Conservation (phyloP, 768 basidiomycete species). For the Termitomyces sp. region DNA sequence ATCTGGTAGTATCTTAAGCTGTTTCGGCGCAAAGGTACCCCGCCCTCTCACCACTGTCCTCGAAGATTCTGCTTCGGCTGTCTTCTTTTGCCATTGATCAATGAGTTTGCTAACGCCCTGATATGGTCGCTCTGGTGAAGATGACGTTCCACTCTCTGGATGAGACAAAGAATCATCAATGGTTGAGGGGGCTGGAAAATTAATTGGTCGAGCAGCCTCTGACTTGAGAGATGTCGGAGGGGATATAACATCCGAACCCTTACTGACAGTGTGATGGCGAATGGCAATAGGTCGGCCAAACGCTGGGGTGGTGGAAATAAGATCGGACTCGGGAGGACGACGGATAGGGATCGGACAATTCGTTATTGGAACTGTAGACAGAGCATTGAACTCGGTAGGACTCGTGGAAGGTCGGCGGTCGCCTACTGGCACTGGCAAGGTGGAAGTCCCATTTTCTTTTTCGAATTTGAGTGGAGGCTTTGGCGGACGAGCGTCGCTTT, state of each 20-base stretch:
- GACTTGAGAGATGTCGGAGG: slow-evolving; percentile 25
- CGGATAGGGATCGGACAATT: slow-evolving; percentile 1
- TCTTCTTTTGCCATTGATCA: slow-evolving; percentile 84
- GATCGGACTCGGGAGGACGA: not conserved
- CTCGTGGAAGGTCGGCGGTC: slow-evolving; percentile 8
- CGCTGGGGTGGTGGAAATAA: not conserved
- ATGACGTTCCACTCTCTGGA: slow-evolving; percentile 32
- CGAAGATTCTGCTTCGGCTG: slow-evolving; percentile 48
- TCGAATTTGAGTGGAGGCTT: slow-evolving; percentile 1
- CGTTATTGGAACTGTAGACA: slow-evolving; percentile 1
- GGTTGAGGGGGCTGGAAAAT: slow-evolving; percentile 14
- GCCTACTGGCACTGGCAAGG: slow-evolving; percentile 1
- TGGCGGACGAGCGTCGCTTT: slow-evolving; percentile 12
- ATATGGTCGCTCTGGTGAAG: slow-evolving; percentile 75
- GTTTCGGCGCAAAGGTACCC: slow-evolving; percentile 31
- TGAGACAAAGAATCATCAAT: slow-evolving; percentile 14
- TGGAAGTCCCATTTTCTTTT: slow-evolving; percentile 2
- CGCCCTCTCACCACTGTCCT: slow-evolving; percentile 25
- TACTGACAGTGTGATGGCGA: slow-evolving; percentile 6
- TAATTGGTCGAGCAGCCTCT: slow-evolving; percentile 12
- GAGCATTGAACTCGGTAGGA: not conserved
- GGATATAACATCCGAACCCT: slow-evolving; percentile 15
- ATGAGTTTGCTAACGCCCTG: slow-evolving; percentile 82
- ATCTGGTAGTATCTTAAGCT: slow-evolving; percentile 28
- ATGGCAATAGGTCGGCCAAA: slow-evolving; percentile 8